A percentile compares a stretch with the other conserved stretches of the same genome.
These are phyloP conservation scores for Catharanthus roseus DNA, from an alignment of 257 asterid genomes.

Conservation along the genomic window DNA sequence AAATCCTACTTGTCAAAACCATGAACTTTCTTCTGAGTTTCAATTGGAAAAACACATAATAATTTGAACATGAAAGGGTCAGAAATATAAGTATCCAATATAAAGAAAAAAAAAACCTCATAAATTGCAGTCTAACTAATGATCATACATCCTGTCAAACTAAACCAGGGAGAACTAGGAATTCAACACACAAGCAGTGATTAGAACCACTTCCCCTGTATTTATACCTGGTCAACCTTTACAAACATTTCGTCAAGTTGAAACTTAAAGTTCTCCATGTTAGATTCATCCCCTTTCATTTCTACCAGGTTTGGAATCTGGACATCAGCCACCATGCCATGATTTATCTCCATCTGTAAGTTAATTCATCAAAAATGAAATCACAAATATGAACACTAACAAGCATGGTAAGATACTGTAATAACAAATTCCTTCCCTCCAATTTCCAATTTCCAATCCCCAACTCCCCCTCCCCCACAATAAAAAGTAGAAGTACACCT, in stretches of 20 bases:
- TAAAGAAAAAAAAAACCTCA: background rate
- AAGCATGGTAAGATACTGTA: background rate
- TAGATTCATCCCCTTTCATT: conserved; percentile 6
- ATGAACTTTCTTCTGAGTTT: no score
- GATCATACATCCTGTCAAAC: background rate
- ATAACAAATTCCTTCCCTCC: background rate
- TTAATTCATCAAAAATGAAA: conserved; percentile 5
- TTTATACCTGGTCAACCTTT: conserved; percentile 21
- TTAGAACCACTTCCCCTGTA: background rate
- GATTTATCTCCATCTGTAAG: conserved; percentile 19
- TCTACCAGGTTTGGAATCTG: conserved; percentile 10
- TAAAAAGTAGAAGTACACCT: no score
- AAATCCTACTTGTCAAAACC: background rate
- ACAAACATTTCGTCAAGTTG: conserved; percentile 11
- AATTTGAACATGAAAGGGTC: background rate
- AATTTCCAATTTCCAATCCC: background rate
- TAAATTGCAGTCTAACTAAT: background rate
- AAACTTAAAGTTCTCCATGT: conserved; percentile 8
- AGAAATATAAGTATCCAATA: background rate
- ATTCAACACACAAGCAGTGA: background rate
- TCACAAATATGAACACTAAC: background rate
- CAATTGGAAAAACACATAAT: background rate
- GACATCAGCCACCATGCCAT: conserved; percentile 5
- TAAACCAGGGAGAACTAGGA: background rate
- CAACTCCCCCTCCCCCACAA: no score